Conservation (phyloP, 2,329 filamentous ascomycete species). For the Madurella fahalii region DNA sequence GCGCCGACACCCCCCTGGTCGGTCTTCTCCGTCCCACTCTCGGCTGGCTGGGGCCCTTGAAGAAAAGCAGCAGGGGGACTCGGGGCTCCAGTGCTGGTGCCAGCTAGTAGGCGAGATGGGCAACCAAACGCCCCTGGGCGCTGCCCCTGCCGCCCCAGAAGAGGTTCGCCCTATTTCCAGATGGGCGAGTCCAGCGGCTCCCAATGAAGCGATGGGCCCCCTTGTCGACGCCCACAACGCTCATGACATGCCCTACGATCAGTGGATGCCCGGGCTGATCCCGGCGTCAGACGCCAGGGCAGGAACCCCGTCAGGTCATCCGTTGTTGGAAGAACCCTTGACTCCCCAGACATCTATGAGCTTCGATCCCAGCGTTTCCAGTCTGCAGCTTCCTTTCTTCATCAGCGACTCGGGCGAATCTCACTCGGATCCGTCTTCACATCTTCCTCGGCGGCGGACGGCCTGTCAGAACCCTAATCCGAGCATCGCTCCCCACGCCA, state of each 20-base stretch:
- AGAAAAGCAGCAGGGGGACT: conserved; percentile 11
- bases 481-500: neutral
- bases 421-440: neutral
- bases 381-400: conserved; percentile 20
- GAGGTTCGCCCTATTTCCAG: conserved; percentile 21
- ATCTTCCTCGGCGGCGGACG: neutral
- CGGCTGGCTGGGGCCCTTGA: conserved; percentile 18
- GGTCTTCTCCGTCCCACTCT: conserved; percentile 5
- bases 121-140: conserved; percentile 11
- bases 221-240: conserved; percentile 16
- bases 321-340: conserved; percentile 16
- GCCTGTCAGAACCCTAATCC: neutral
- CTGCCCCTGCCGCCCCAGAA: conserved; percentile 11
- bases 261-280: conserved; percentile 16
- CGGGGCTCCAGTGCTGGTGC: neutral
- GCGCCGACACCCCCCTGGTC: conserved; percentile 1
- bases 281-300: conserved; percentile 15
- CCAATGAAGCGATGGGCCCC: conserved; percentile 14
- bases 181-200: conserved; percentile 10
- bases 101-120: conserved; percentile 27
- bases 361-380: conserved; percentile 15
- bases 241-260: conserved; percentile 12
- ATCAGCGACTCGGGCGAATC: conserved; percentile 12
- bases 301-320: conserved; percentile 8
- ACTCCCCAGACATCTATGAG: conserved; percentile 18